phyloP scores from a whole-genome alignment of 2,329 filamentous ascomycete species.

The Sporothrix phasma region DNA sequence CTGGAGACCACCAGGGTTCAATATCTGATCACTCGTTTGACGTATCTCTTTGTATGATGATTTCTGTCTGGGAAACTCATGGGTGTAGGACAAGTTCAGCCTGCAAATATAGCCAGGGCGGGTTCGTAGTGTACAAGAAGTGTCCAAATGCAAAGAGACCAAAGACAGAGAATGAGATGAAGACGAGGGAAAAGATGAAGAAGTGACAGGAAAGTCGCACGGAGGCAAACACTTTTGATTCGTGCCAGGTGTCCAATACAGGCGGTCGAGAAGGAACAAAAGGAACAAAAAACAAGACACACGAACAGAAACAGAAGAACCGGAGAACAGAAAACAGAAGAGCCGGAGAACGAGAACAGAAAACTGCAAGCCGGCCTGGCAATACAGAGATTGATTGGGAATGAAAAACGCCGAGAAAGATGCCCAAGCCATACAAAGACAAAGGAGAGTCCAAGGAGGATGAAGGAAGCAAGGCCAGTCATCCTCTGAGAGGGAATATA shows the following conservation, averaged over 20 bases:
- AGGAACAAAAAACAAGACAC: not conserved
- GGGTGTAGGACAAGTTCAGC: not conserved
- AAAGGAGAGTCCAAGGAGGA: not conserved
- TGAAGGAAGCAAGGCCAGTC: not conserved
- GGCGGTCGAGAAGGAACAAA: not conserved
- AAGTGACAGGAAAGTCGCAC: no score
- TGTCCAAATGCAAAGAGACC: not conserved
- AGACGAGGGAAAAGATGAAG: not conserved
- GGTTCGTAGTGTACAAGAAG: constrained; percentile 5
- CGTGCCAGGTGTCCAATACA: not conserved
- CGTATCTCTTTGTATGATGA: constrained; percentile 5
- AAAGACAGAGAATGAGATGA: not conserved
- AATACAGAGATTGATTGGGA: not conserved
- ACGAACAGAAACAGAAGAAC: no score
- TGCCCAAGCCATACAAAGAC: constrained; percentile 4
- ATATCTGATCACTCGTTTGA: no score
- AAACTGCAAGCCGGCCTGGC: not conserved
- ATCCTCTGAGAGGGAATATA: not conserved
- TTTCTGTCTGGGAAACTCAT: not conserved
- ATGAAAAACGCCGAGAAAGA: constrained; percentile 3
- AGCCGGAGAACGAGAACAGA: no score
- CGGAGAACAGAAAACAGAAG: not conserved
- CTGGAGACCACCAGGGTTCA: not conserved
- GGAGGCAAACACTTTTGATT: constrained; percentile 7
- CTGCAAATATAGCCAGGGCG: not conserved